Evolutionary conservation across 768 basidiomycete genomes (phyloP).

Genomic region (Serendipita vermifera): DNA sequence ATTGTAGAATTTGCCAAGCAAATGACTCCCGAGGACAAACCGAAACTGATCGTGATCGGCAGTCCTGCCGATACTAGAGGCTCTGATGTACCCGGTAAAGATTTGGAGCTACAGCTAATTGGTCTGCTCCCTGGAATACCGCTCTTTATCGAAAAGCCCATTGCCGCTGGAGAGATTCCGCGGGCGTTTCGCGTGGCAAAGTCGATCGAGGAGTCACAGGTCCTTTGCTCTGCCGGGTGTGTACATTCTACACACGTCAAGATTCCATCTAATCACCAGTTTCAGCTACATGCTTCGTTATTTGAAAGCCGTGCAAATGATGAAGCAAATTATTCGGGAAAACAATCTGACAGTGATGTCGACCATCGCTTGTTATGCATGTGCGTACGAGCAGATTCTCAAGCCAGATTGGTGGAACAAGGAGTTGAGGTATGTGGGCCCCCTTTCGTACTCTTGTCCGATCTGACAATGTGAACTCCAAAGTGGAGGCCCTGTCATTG

Average conservation of each 20-base stretch:
- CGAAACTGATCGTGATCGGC: conserved; percentile 71
- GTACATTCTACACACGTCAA: neutral
- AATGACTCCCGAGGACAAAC: conserved; percentile 48
- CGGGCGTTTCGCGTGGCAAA: conserved; percentile 62
- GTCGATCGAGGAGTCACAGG: conserved; percentile 50
- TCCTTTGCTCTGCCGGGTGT: conserved; percentile 75
- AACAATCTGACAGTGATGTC: conserved; percentile 93
- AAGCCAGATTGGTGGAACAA: conserved; percentile 94
- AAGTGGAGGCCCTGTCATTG: conserved; percentile 71
- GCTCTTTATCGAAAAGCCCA: conserved; percentile 87
- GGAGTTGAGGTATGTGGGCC: conserved; percentile 46
- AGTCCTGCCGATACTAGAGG: conserved; percentile 92
- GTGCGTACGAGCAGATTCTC: conserved; percentile 65
- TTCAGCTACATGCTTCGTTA: conserved; percentile 86
- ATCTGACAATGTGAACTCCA: conserved; percentile 12
- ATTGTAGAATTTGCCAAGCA: conserved; percentile 62
- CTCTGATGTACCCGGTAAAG: conserved; percentile 54
- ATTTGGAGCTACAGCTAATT: conserved; percentile 79
- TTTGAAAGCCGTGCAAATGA: conserved; percentile 85
- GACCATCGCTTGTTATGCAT: conserved; percentile 89
- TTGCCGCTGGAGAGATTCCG: conserved; percentile 70
- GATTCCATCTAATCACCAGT: conserved; percentile 5
- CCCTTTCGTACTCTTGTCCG: neutral
- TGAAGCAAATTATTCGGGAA: conserved; percentile 91
- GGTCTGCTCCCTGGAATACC: conserved; percentile 78